These are phyloP conservation scores for Clitopilus passeckerianus DNA, from an alignment of 768 basidiomycete genomes.

Conservation along the genomic window DNA sequence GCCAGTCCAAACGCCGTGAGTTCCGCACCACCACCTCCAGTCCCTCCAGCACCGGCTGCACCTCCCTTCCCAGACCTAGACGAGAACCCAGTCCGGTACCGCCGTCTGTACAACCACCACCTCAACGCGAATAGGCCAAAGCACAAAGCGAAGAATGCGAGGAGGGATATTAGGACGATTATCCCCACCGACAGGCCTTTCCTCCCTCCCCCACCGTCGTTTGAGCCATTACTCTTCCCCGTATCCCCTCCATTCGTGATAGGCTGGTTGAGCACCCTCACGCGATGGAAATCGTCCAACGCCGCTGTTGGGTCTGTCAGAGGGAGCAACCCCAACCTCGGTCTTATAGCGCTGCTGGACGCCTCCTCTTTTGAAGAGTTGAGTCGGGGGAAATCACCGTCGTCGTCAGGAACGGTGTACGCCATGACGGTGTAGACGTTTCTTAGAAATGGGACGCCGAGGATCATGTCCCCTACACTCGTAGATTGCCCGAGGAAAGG, in stretches of 20 bases:
- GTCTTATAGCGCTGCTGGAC: slow-evolving; percentile 16
- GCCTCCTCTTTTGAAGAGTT: slow-evolving; percentile 5
- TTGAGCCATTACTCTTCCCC: slow-evolving; percentile 6
- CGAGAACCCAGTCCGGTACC: slow-evolving; percentile 19
- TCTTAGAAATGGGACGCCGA: slow-evolving; percentile 75
- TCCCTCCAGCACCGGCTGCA: too few species aligned
- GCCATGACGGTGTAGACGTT: slow-evolving; percentile 78
- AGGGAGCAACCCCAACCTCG: slow-evolving; percentile 55
- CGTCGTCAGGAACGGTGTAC: slow-evolving; percentile 40
- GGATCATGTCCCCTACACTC: slow-evolving; percentile 61
- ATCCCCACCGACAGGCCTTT: slow-evolving; percentile 53
- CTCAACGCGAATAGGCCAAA: slow-evolving; percentile 47
- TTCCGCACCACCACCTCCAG: slow-evolving; percentile 6
- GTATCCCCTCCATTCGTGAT: slow-evolving; percentile 20
- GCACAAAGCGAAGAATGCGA: slow-evolving; percentile 55
- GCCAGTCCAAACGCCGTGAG: not conserved
- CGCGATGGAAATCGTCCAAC: slow-evolving; percentile 61
- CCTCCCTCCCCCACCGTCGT: slow-evolving; percentile 7
- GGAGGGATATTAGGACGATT: slow-evolving; percentile 54
- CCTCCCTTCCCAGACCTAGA: too few species aligned
- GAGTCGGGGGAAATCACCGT: slow-evolving; percentile 39
- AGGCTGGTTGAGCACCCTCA: slow-evolving; percentile 63
- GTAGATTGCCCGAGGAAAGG: slow-evolving; percentile 28
- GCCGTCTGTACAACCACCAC: slow-evolving; percentile 42
- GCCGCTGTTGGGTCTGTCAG: slow-evolving; percentile 62